Conservation (phyloP, 139 green algal species). For the Pleodorina starrii region DNA sequence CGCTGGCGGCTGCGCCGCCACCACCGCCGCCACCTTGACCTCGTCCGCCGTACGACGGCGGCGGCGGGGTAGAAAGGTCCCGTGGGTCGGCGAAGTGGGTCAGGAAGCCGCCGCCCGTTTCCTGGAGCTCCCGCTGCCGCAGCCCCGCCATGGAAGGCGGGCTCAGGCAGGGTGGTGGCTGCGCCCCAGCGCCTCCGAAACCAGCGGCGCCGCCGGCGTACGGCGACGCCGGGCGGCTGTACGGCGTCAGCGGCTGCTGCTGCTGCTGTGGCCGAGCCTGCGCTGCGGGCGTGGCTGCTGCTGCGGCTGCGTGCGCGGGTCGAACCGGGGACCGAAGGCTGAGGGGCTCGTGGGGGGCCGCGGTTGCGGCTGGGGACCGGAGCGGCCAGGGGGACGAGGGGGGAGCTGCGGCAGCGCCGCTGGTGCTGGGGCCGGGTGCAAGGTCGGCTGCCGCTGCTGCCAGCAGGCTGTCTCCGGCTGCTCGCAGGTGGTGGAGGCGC, state of each 20-base stretch:
- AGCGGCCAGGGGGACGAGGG: too few species aligned
- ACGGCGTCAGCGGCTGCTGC: not conserved
- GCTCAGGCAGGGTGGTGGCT: not conserved
- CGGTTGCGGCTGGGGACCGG: too few species aligned
- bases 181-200: not conserved
- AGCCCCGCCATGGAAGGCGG: not conserved
- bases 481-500: not conserved
- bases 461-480: not conserved
- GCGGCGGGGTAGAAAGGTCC: not conserved
- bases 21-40: too few species aligned
- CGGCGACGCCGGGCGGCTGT: not conserved
- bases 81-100: conserved; percentile 29
- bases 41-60: too few species aligned
- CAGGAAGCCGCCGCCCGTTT: conserved; percentile 34
- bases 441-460: not conserved
- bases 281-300: too few species aligned
- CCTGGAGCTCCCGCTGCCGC: not conserved
- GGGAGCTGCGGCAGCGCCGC: too few species aligned
- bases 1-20: not conserved
- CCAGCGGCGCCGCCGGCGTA: not conserved
- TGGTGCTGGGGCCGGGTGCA: not conserved
- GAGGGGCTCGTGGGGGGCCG: too few species aligned
- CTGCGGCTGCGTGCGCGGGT: too few species aligned
- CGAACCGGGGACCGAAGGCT: too few species aligned
- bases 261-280: too few species aligned